Base-by-base conservation (phyloP, 139 green algal species). In the Eudorina sp. region DNA sequence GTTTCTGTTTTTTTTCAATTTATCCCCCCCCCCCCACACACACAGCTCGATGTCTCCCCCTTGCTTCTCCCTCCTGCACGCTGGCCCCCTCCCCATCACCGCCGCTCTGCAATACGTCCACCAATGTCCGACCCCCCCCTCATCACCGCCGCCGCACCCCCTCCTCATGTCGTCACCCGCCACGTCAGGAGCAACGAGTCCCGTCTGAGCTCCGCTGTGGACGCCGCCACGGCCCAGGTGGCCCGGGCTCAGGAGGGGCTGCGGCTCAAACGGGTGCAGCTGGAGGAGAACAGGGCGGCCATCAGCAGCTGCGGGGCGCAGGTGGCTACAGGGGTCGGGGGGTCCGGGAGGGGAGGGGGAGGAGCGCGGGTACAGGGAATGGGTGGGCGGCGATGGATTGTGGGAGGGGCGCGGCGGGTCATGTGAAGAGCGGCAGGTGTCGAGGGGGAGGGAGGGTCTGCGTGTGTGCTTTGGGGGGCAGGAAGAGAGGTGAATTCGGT, bases 231-330 rank as follows among this genome's bases (percentile, higher is more conserved):
- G 27, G 78, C 89, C 1, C 51, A 89, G 31, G 81, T 95, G 31
- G 92, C 81, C 11, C 84, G 79, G 40, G 73, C 76, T 2, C 31
- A 73, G 36, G 91, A 94, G 85, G 76, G 48, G 34, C 69, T 88
- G 79, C 90, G 91, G 58, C 38, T 95, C 83, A 94, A 92, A 83
- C 60, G 79, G 34, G 83, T 91, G 69, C 77, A 92, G 53, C 23
- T 92, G 23, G 55, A 68, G 48, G 34, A 53, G 8, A 94, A 95
- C 58, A 69, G 92, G 38, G 7, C 14, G 40, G 86, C 55, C 27
- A 88, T 89, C 8, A 53, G 81, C 5, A 73, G 64, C 25, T 72
- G 94, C 53, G 60, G 88, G 45, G 70, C 78, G 19, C 87, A 92
- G 90, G 89, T 90, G 62, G 0, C n/a, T n/a, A n/a, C n/a, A n/a